Evolutionary conservation across 345 rosid species (phyloP), one percentile per base, ranked within the genome.

Genomic region (Hypericum perforatum): DNA sequence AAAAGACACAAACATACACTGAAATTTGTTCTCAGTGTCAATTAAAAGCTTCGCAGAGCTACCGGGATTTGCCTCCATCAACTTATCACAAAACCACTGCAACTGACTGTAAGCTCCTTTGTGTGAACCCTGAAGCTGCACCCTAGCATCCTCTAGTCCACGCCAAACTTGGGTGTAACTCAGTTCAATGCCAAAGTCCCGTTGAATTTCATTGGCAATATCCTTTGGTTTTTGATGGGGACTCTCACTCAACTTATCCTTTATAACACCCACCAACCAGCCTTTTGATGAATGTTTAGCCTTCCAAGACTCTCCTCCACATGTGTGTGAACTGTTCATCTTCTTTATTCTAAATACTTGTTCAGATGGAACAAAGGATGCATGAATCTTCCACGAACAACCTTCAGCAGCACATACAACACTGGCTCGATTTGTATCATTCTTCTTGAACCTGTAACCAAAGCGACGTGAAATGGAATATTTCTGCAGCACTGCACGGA

Each of bases 141-240:
- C 78, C 62, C 80, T 78, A 37, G 98, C 98, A 67, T 80, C 89
- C 63, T 82, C 92, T 39, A 86, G 75, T 59, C 87, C 92, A 61
- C 92, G 89, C 82, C 96, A 72, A 41, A 85, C 89, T 68, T 89
- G 86, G 29, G 85, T 59, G 53, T 91, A 87, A 58, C 81, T 84
- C 62, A 87, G 73, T 60, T 74, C 72, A 65, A 91, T 57, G 58
- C 98, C 98, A 67, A 84, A 87, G 63, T 91, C 98, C 47, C 58
- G 74, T 46, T 69, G 69, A 65, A 91, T 74, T 41, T 46, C 11
- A 29, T 53, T 45, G 42, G 55, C 41, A 9, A 39, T 22, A 49
- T 49, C 8, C 43, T 80, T 90, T 73, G 76, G 86, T 37, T 52
- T 52, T 13, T 37, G 41, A 37, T 68, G 82, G 0, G 97, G 97